Conservation (phyloP, 1,139 yeast genomes). For the Zygoascus sp. region DNA sequence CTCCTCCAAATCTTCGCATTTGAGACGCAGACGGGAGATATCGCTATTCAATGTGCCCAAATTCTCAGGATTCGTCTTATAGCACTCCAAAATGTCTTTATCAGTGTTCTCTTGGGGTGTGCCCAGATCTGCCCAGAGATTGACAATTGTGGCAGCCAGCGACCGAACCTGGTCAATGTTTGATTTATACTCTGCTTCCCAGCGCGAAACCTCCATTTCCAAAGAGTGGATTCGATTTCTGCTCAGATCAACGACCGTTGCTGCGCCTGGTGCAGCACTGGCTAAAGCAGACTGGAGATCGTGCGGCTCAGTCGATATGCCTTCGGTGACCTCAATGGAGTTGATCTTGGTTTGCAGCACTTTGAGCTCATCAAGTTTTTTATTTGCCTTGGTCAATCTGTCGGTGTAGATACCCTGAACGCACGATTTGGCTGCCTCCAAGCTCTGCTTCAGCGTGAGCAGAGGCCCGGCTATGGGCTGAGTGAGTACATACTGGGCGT, state of each 20-base stretch:
- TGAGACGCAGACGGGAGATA: constrained; percentile 26
- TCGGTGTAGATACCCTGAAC: constrained; percentile 24
- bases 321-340: constrained; percentile 20
- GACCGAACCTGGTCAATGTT: constrained; percentile 25
- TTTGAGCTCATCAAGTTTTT: constrained; percentile 20
- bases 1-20: constrained; percentile 28
- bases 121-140: constrained; percentile 36
- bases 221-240: constrained; percentile 22
- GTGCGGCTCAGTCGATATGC: neutral
- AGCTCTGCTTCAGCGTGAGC: constrained; percentile 14
- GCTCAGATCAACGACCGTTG: constrained; percentile 2
- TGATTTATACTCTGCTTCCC: constrained; percentile 27
- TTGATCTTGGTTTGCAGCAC: constrained; percentile 21
- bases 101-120: constrained; percentile 33
- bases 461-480: constrained; percentile 27
- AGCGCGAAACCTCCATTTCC: constrained; percentile 28
- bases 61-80: constrained; percentile 27
- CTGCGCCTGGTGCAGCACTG: neutral
- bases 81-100: constrained; percentile 23
- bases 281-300: neutral
- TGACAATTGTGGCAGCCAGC: constrained; percentile 27
- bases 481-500: constrained; percentile 12
- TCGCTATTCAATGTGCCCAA: constrained; percentile 29
- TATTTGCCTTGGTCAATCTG: constrained; percentile 22
- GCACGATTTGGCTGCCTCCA: constrained; percentile 20